Conservation (phyloP, 768 basidiomycete species). For the Pleurotus djamor region DNA sequence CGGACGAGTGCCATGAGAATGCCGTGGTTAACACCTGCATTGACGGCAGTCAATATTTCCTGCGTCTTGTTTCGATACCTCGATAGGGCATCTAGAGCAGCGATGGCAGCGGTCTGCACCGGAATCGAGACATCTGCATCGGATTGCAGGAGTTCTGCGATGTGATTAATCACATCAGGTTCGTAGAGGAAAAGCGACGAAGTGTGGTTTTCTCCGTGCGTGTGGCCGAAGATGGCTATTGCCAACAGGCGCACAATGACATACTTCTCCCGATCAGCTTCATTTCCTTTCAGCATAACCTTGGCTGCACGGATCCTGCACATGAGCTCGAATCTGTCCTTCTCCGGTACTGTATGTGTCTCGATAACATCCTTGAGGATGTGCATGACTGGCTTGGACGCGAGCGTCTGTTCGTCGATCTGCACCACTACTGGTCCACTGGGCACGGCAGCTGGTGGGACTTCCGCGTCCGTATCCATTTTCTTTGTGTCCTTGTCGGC, state of each 20-base stretch:
- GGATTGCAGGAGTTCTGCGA: slow-evolving; percentile 87
- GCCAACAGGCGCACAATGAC: slow-evolving; percentile 80
- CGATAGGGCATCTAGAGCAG: slow-evolving; percentile 87
- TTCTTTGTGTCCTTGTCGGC: slow-evolving; percentile 42
- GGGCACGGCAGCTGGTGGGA: slow-evolving; percentile 42
- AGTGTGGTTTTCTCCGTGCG: slow-evolving; percentile 76
- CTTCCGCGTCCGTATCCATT: slow-evolving; percentile 45
- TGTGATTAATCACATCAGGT: slow-evolving; percentile 85
- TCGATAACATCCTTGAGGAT: slow-evolving; percentile 75
- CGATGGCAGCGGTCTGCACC: slow-evolving; percentile 83
- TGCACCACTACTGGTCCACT: slow-evolving; percentile 64
- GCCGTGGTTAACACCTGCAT: slow-evolving; percentile 95
- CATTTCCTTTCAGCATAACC: slow-evolving; percentile 56
- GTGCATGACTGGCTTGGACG: slow-evolving; percentile 65
- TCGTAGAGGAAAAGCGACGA: slow-evolving; percentile 91
- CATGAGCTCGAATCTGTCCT: slow-evolving; percentile 86
- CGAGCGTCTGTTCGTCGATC: slow-evolving; percentile 59
- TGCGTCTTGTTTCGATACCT: slow-evolving; percentile 80
- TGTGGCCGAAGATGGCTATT: slow-evolving; percentile 89
- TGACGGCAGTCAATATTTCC: slow-evolving; percentile 88
- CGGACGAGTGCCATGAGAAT: slow-evolving; percentile 88
- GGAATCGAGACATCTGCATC: slow-evolving; percentile 67
- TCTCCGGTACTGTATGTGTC: slow-evolving; percentile 64
- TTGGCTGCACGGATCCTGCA: slow-evolving; percentile 83
- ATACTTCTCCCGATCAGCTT: slow-evolving; percentile 73